These are phyloP conservation scores for Triadica sebifera DNA, from an alignment of 345 rosid genomes.

Conservation along the genomic window DNA sequence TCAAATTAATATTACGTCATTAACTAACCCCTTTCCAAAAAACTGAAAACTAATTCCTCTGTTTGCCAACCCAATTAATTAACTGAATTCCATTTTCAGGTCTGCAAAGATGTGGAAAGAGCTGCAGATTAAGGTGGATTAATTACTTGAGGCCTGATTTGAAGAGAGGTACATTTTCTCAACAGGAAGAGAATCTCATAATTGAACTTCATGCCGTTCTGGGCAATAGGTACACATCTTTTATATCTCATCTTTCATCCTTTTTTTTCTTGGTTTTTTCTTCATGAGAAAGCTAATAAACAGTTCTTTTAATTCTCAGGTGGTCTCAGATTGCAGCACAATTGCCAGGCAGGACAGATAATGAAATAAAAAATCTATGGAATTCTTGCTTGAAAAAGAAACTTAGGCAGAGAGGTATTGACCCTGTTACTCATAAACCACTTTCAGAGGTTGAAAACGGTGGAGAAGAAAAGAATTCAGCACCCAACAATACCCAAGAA, in stretches of 20 bases:
- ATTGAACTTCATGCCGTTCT: constrained; percentile 89
- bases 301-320: constrained; percentile 8
- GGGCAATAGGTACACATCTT: constrained; percentile 61
- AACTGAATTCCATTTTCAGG: constrained; percentile 39
- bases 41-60: no score
- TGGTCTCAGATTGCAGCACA: constrained; percentile 42
- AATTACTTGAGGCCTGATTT: constrained; percentile 96
- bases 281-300: neutral
- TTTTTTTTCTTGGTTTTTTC: neutral
- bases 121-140: constrained; percentile 95
- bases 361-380: constrained; percentile 38
- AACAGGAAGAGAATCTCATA: constrained; percentile 80
- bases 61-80: neutral
- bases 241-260: neutral
- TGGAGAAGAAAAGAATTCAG: constrained; percentile 44
- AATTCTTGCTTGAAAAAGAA: constrained; percentile 38
- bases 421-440: constrained; percentile 36
- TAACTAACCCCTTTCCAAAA: no score
- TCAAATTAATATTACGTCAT: no score
- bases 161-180: constrained; percentile 94
- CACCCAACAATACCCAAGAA: constrained; percentile 18
- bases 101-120: constrained; percentile 94
- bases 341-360: constrained; percentile 37
- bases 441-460: constrained; percentile 46
- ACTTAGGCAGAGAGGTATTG: constrained; percentile 36